Evolutionary conservation across 805 yeast genomes (phyloP).

Genomic region (Saccharomycopsis olivae): DNA sequence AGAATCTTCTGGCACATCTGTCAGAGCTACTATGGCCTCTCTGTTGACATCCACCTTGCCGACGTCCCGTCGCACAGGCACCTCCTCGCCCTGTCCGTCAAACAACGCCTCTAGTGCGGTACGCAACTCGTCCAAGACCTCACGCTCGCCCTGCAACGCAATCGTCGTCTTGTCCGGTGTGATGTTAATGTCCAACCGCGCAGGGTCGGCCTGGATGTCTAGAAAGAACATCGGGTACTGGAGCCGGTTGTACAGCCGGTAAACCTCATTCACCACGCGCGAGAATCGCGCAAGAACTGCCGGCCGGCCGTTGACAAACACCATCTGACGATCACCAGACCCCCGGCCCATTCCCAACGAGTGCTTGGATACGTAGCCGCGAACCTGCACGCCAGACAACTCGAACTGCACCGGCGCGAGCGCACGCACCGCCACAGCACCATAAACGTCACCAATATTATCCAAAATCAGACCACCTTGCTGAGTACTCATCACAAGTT

Average conservation of each 20-base stretch:
- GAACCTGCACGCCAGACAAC: too few relatives aligned
- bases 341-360: slow-evolving; percentile 73
- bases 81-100: background rate
- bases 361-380: slow-evolving; percentile 64
- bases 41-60: too few relatives aligned
- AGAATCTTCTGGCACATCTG: too few relatives aligned
- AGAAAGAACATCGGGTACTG: slow-evolving; percentile 66
- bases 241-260: slow-evolving; percentile 55
- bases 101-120: too few relatives aligned
- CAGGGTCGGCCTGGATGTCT: slow-evolving; percentile 43
- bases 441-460: slow-evolving; percentile 60
- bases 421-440: slow-evolving; percentile 56
- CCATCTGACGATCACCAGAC: slow-evolving; percentile 61
- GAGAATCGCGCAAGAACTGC: slow-evolving; percentile 43
- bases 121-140: slow-evolving; percentile 6
- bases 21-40: too few relatives aligned
- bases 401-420: too few relatives aligned
- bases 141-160: too few relatives aligned
- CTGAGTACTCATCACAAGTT: slow-evolving; percentile 43
- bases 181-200: slow-evolving; percentile 68
- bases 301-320: slow-evolving; percentile 72
- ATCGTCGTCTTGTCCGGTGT: slow-evolving; percentile 88
- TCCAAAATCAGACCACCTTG: slow-evolving; percentile 35
- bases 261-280: slow-evolving; percentile 61
- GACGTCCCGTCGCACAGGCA: too few relatives aligned